Percentiles rank a stretch among this genome's conserved stretches.
These are phyloP conservation scores for Trypanosoma avium DNA, from an alignment of 208 protist species.

Conservation along the genomic window DNA sequence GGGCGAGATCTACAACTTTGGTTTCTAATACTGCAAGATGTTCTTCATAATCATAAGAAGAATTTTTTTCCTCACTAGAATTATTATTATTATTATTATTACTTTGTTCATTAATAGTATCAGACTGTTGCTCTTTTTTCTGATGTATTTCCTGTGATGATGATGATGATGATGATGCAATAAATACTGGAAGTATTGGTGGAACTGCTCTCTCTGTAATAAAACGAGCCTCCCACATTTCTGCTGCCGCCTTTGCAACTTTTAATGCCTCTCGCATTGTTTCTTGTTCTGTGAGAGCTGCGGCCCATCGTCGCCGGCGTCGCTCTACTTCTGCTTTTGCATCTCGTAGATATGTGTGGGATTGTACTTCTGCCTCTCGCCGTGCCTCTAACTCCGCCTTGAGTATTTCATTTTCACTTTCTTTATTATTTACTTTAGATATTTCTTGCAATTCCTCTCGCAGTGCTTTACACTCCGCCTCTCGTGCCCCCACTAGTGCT, in stretches of 20 bases:
- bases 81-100: not conserved
- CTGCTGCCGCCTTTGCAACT: not conserved
- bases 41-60: constrained; percentile 1
- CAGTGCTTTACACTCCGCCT: not conserved
- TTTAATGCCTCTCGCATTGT: constrained; percentile 25
- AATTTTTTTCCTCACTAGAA: not conserved
- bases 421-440: too few species aligned
- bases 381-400: too few species aligned
- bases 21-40: constrained; percentile 34
- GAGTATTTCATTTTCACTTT: not conserved
- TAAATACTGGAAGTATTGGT: too few species aligned
- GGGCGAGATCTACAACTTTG: constrained; percentile 62
- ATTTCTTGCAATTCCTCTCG: too few species aligned
- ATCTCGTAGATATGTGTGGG: too few species aligned
- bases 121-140: not conserved
- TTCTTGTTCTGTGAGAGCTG: constrained; percentile 26
- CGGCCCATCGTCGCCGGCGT: constrained; percentile 29
- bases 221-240: constrained; percentile 21
- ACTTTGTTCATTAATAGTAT: not conserved
- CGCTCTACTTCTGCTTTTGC: constrained; percentile 25
- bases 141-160: not conserved
- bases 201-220: constrained; percentile 5
- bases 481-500: too few species aligned
- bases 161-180: too few species aligned
- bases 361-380: too few species aligned